A percentile compares a stretch with the other conserved stretches of the same genome.
These are phyloP conservation scores for Dryas drummondii DNA, from an alignment of 306 rosid species.

Conservation along the genomic window DNA sequence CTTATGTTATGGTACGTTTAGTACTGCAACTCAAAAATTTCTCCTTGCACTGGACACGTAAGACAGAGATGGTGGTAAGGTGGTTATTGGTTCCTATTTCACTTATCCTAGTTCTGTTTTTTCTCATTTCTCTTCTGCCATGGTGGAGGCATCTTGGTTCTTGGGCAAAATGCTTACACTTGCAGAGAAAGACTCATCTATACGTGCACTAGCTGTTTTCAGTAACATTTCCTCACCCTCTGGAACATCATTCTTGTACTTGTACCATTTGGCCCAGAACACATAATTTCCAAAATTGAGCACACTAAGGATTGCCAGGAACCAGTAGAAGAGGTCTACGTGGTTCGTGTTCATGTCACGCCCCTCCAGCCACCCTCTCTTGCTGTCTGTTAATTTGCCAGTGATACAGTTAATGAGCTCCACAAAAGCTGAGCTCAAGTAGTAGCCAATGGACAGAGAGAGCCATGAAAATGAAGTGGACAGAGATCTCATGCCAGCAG, in stretches of 20 bases:
- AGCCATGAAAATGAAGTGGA: conserved; percentile 52
- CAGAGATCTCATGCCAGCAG: conserved; percentile 52
- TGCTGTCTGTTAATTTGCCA: conserved; percentile 24
- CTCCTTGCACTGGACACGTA: too few relatives aligned
- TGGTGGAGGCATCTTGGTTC: not conserved
- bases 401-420: conserved; percentile 43
- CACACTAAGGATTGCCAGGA: conserved; percentile 48
- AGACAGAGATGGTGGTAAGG: too few relatives aligned
- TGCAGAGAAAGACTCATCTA: not conserved
- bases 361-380: conserved; percentile 57
- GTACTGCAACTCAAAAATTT: not conserved
- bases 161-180: conserved; percentile 16
- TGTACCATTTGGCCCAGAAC: conserved; percentile 56
- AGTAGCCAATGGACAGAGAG: conserved; percentile 52
- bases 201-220: not conserved
- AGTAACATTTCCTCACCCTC: not conserved
- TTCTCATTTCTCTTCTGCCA: not conserved
- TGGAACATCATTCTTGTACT: conserved; percentile 37
- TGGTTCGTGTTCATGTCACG: conserved; percentile 40
- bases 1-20: too few relatives aligned
- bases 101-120: not conserved
- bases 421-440: conserved; percentile 44
- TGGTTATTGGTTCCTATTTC: too few relatives aligned
- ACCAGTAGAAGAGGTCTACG: conserved; percentile 45
- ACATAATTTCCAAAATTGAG: conserved; percentile 40